phyloP scores from a whole-genome alignment of 78 protist species.

The Chrysochromulina parva region DNA sequence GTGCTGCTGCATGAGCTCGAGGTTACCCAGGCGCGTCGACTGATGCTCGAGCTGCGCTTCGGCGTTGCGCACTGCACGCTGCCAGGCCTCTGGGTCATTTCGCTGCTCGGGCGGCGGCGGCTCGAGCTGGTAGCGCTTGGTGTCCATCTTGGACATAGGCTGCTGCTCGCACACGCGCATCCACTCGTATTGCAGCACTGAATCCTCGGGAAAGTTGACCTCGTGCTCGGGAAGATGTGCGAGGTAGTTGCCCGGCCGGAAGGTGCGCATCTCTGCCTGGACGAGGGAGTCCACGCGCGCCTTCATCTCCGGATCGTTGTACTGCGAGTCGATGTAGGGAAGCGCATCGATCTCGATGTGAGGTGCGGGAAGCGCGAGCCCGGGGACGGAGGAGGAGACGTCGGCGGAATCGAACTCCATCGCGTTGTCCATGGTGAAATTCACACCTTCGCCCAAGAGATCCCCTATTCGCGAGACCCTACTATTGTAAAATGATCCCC shows the following conservation, averaged over 20 bases:
- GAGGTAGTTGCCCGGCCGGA: not conserved
- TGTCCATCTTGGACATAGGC: not conserved
- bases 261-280: not conserved
- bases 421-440: too few relatives aligned
- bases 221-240: not conserved
- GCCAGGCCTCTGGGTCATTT: not conserved
- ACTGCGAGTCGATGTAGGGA: not conserved
- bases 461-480: too few relatives aligned
- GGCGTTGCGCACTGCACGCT: not conserved
- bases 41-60: constrained; percentile 8
- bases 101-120: not conserved
- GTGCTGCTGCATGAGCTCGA: constrained; percentile 1
- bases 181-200: not conserved
- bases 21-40: not conserved
- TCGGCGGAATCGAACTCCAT: not conserved
- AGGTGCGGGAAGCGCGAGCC: not conserved
- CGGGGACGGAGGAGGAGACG: not conserved
- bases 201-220: not conserved
- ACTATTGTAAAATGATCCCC: too few relatives aligned
- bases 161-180: not conserved
- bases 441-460: too few relatives aligned
- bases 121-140: not conserved
- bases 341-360: not conserved
- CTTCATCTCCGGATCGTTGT: not conserved
- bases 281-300: not conserved